A percentile compares a stretch with the other conserved stretches of the same genome.
Conservation (phyloP, 495 filamentous ascomycete genomes). For the Poronia punctata region DNA sequence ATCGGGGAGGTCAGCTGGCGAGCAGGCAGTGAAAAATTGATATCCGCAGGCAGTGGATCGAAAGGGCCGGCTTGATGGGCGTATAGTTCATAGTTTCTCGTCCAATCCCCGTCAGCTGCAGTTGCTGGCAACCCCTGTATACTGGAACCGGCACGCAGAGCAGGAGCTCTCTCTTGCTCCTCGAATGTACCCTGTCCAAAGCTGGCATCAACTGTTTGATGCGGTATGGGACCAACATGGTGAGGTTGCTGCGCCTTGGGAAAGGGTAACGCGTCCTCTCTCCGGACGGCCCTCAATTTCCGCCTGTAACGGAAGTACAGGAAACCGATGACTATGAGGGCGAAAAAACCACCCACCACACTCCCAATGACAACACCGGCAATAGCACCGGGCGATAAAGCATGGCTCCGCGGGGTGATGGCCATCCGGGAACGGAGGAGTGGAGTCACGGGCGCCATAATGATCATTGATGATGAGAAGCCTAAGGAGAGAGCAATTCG, state of each 20-base stretch:
- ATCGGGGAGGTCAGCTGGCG: constrained; percentile 15
- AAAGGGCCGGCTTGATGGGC: constrained; percentile 10
- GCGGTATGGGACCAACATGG: constrained; percentile 10
- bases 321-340: constrained; percentile 25
- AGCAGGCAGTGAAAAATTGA: constrained; percentile 20
- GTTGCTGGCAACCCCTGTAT: constrained; percentile 11
- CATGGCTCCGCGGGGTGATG: constrained; percentile 13
- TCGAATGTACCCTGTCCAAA: constrained; percentile 7
- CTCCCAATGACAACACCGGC: constrained; percentile 26
- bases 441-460: constrained; percentile 15
- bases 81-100: constrained; percentile 12
- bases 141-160: constrained; percentile 6
- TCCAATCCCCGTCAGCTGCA: constrained; percentile 12
- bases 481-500: no score
- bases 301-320: constrained; percentile 26
- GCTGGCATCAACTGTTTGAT: constrained; percentile 4
- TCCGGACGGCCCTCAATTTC: constrained; percentile 13
- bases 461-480: no score
- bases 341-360: constrained; percentile 20
- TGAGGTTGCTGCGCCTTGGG: constrained; percentile 9
- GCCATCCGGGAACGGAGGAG: constrained; percentile 5
- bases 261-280: constrained; percentile 12
- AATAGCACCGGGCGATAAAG: constrained; percentile 23
- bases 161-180: constrained; percentile 14
- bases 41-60: constrained; percentile 16